These are phyloP conservation scores for Mycena metata DNA, from an alignment of 768 basidiomycete genomes.

Conservation along the genomic window DNA sequence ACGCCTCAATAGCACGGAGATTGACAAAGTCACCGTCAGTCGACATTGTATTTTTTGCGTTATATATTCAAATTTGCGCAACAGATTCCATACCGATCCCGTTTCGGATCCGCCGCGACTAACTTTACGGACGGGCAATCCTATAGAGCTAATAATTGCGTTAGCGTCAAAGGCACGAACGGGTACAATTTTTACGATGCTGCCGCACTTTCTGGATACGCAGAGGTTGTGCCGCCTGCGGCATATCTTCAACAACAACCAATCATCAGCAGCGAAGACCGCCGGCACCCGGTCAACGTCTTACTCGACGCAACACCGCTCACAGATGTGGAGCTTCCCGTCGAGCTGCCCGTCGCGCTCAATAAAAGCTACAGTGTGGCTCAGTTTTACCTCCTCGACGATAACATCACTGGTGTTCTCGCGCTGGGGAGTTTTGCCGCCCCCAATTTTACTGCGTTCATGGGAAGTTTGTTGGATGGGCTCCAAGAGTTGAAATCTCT, in stretches of 20 bases:
- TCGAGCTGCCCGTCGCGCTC: constrained; percentile 51
- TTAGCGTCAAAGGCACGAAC: constrained; percentile 63
- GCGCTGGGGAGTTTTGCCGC: constrained; percentile 72
- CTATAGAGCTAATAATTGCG: constrained; percentile 67
- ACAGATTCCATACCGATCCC: constrained; percentile 71
- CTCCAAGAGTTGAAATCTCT: constrained; percentile 58
- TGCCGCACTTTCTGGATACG: constrained; percentile 26
- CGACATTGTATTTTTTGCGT: no score
- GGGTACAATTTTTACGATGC: constrained; percentile 54
- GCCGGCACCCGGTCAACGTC: constrained; percentile 61
- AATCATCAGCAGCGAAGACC: constrained; percentile 46
- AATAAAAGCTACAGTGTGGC: constrained; percentile 64
- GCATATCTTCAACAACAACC: constrained; percentile 58
- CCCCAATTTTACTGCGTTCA: constrained; percentile 56
- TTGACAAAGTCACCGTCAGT: constrained; percentile 62
- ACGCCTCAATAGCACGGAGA: constrained; percentile 52
- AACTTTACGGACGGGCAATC: constrained; percentile 64
- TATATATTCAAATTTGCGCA: neutral
- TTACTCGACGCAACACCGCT: constrained; percentile 61
- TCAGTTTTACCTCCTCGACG: constrained; percentile 68
- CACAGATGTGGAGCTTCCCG: constrained; percentile 60
- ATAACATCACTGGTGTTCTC: constrained; percentile 67
- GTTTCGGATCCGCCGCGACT: constrained; percentile 59
- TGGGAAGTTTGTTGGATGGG: constrained; percentile 59
- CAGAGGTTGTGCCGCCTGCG: constrained; percentile 42